These are phyloP conservation scores for Plectosphaerella plurivora DNA, from an alignment of 2,329 filamentous ascomycete species.

Conservation along the genomic window DNA sequence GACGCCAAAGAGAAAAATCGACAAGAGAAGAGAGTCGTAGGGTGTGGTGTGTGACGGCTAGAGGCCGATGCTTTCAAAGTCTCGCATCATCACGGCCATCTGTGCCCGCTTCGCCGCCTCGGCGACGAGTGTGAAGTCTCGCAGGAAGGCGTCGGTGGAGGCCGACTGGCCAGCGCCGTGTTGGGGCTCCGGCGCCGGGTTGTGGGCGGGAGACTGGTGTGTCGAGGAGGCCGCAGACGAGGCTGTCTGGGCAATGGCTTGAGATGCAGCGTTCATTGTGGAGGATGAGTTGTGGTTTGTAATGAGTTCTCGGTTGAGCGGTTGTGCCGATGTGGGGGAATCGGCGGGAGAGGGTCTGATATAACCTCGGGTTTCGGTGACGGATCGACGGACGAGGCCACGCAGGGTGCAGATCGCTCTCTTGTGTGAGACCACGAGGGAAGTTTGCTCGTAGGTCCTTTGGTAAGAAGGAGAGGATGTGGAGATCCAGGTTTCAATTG, in stretches of 20 bases:
- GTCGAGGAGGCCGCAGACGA: slow-evolving; percentile 18
- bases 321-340: neutral
- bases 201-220: slow-evolving; percentile 22
- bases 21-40: neutral
- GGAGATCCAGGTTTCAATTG: too few species aligned
- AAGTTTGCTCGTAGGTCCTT: neutral
- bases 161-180: slow-evolving; percentile 23
- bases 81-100: slow-evolving; percentile 82
- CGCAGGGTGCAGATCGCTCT: slow-evolving; percentile 1
- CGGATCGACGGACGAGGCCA: neutral
- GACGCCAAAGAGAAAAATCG: neutral
- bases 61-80: slow-evolving; percentile 71
- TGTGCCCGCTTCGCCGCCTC: slow-evolving; percentile 92
- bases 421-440: neutral
- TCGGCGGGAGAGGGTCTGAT: neutral
- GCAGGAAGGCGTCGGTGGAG: slow-evolving; percentile 59
- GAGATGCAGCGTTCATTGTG: slow-evolving; percentile 12
- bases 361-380: too few species aligned
- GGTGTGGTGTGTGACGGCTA: slow-evolving; percentile 17
- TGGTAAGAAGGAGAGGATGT: neutral
- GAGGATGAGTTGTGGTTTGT: neutral
- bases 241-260: slow-evolving; percentile 7
- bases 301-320: neutral
- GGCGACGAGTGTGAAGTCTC: slow-evolving; percentile 79
- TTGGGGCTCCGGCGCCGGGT: slow-evolving; percentile 15